phyloP scores from a whole-genome alignment of 116 monocot species.

The Cymodocea nodosa region DNA sequence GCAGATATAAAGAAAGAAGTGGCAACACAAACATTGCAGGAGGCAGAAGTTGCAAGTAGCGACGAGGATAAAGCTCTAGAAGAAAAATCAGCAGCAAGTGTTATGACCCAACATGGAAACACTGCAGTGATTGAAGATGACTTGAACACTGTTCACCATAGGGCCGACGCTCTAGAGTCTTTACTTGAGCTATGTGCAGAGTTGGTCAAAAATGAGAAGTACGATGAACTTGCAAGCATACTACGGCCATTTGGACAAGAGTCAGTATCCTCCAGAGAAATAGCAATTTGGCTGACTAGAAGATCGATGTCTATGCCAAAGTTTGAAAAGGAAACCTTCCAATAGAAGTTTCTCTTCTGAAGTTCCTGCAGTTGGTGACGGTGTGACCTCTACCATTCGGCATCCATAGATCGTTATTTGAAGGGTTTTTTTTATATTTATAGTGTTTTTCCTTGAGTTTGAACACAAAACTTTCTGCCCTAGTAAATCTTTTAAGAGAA shows the following conservation, averaged over 20 bases:
- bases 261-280: slow-evolving; percentile 66
- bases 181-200: slow-evolving; percentile 77
- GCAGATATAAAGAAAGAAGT: not conserved
- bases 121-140: slow-evolving; percentile 34
- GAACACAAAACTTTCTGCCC: no score
- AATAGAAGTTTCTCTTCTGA: not conserved
- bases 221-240: slow-evolving; percentile 78
- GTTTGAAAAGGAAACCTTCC: not conserved
- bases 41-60: slow-evolving; percentile 14
- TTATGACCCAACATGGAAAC: slow-evolving; percentile 29
- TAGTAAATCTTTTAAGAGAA: no score
- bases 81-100: slow-evolving; percentile 36
- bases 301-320: slow-evolving; percentile 40
- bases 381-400: no score
- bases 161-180: slow-evolving; percentile 71
- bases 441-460: no score
- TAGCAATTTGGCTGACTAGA: slow-evolving; percentile 86
- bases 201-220: slow-evolving; percentile 62
- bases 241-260: slow-evolving; percentile 73
- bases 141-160: slow-evolving; percentile 41
- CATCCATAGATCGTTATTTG: no score
- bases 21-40: not conserved
- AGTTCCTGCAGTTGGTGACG: no score
- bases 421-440: no score
- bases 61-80: slow-evolving; percentile 16